Evolutionary conservation across 768 basidiomycete genomes (phyloP).

Genomic region (Amanita phalloides): DNA sequence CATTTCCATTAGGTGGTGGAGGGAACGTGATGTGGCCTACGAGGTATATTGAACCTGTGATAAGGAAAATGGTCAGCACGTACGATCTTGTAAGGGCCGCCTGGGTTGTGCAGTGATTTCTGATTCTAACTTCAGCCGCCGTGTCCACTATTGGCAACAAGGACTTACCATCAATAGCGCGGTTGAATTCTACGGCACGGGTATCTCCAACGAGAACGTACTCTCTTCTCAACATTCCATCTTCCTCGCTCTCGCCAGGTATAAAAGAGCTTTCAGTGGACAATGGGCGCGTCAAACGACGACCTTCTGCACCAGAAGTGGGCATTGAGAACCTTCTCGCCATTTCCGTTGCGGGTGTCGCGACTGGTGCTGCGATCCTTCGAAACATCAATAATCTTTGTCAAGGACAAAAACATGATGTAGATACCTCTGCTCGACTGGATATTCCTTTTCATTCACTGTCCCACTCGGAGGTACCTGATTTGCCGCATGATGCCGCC

Average conservation of each 20-base stretch:
- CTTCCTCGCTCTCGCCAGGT: slow-evolving; percentile 79
- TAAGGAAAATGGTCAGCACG: slow-evolving; percentile 22
- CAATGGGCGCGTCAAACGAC: slow-evolving; percentile 20
- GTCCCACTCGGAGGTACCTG: background rate
- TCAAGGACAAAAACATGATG: background rate
- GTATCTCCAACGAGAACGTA: slow-evolving; percentile 93
- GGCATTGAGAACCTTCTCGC: slow-evolving; percentile 3
- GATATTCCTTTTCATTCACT: background rate
- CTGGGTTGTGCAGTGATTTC: slow-evolving; percentile 56
- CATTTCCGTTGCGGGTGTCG: slow-evolving; percentile 3
- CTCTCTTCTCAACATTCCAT: slow-evolving; percentile 69
- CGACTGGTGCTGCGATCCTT: background rate
- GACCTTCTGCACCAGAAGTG: background rate
- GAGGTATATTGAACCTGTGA: slow-evolving; percentile 5
- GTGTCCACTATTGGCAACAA: background rate
- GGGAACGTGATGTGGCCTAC: slow-evolving; percentile 51
- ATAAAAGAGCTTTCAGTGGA: slow-evolving; percentile 57
- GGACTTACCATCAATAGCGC: slow-evolving; percentile 75
- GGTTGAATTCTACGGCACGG: slow-evolving; percentile 85
- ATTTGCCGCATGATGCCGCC: slow-evolving; percentile 16
- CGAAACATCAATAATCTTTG: background rate
- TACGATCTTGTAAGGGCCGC: slow-evolving; percentile 48
- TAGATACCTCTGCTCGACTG: background rate
- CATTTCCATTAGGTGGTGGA: slow-evolving; percentile 46
- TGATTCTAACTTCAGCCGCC: slow-evolving; percentile 18